These are phyloP conservation scores for Pichia rugopelliculosa DNA, from an alignment of 805 yeast genomes.

Conservation along the genomic window DNA sequence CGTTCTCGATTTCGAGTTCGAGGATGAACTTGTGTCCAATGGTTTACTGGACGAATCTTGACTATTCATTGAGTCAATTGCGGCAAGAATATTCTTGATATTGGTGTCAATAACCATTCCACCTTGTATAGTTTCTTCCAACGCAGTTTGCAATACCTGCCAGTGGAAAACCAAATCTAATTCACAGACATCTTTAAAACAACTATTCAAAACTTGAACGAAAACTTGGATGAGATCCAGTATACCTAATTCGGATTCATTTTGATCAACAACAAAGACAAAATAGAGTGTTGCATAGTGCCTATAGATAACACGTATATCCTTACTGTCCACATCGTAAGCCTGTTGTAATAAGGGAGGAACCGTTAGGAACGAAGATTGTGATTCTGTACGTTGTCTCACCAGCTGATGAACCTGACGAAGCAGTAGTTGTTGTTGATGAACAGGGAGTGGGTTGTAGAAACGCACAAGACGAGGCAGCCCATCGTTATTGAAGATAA, in stretches of 20 bases:
- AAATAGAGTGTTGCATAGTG: conserved; percentile 95
- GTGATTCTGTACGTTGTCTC: conserved; percentile 59
- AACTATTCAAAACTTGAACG: conserved; percentile 88
- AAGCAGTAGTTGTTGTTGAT: conserved; percentile 70
- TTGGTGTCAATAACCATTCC: conserved; percentile 97
- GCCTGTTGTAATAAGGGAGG: conserved; percentile 51
- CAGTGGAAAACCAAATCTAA: conserved; percentile 96
- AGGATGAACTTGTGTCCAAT: conserved; percentile 13
- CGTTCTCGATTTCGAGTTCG: neutral
- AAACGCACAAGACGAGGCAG: conserved; percentile 84
- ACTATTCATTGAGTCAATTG: conserved; percentile 66
- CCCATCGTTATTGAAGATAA: conserved; percentile 70
- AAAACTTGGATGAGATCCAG: conserved; percentile 92
- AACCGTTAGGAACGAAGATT: conserved; percentile 84
- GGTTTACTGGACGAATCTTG: conserved; percentile 26
- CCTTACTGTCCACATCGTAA: conserved; percentile 46
- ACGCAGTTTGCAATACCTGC: conserved; percentile 89
- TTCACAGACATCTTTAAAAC: conserved; percentile 93
- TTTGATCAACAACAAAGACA: conserved; percentile 92
- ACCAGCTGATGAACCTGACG: conserved; percentile 79
- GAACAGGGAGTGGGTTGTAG: conserved; percentile 83
- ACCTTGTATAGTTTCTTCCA: conserved; percentile 91
- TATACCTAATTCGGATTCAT: conserved; percentile 90
- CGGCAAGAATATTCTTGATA: conserved; percentile 69
- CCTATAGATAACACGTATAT: conserved; percentile 82